Evolutionary conservation across 805 yeast genomes (phyloP), one percentile per base, ranked within the genome.

Genomic region (Candida sithepensis): DNA sequence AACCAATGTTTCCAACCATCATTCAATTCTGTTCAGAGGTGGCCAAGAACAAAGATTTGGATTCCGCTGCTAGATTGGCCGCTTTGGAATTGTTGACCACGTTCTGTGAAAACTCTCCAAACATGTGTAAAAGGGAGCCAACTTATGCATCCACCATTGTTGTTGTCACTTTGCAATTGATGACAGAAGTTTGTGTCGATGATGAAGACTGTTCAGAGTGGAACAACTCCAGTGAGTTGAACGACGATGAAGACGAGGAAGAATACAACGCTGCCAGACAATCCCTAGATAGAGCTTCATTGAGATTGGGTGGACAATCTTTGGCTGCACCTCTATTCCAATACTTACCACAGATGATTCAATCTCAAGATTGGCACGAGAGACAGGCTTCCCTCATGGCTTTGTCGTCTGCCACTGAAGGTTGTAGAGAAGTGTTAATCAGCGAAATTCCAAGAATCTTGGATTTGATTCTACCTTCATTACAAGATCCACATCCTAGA

Each of bases 371-470:
- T 51, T 94, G 99, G 99, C 84, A 96, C 65, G 96, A 90, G 65
- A 84, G 97, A 52, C 96, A 91, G 65, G 99, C 96, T 21, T 96
- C 97, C 2, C 71, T 94, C 47, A 94, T 94, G 98, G 97, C 97
- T 0, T 72, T 94, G 23, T 90, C 97, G 0, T 84, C 96, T 4
- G 96, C 96, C 20, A 97, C 97, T 36, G 99, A 94, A 71, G 99
- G 99, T 44, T 92, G 98, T 69, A 77, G 88, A 42, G 97, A 91
- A 55, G 89, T 86, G 13, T 75, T 94, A 68, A 85, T 88, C 42
- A 72, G 79, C 28, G 96, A 90, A 63, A 85, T 89, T 42, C 87
- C 90, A 50, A 81, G 79, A 59, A 81, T 94, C 41, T 71, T 94
- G 55, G 95, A 88, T 58, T 75, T 92, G 81, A 83, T 94, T 30